Evolutionary conservation across 1,284 basidiomycete species (phyloP), one percentile per base, ranked within the genome.

Genomic region (Mrakiaceae sp.): DNA sequence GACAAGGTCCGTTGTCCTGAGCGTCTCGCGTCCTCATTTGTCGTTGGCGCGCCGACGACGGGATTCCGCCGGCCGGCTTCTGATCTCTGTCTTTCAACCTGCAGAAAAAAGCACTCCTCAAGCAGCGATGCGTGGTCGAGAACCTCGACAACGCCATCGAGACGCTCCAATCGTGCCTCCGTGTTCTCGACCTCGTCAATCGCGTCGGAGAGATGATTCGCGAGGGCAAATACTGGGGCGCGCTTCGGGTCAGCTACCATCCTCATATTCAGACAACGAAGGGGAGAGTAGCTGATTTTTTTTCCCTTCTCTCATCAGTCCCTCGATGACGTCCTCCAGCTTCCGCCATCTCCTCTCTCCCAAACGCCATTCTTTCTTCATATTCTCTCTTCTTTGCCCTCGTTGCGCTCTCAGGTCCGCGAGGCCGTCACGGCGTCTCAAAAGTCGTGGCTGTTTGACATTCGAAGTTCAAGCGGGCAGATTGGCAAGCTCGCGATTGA

Each of bases 141-240:
- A 96, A 98, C 75, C 81, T 99, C 49, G 94, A 98, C 75, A 93
- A 98, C 72, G 91, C 91, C 14, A 95, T 98, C 68, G 93, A 97
- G 72, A 89, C 89, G 4, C 78, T 98, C 5, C 93, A 98, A 75
- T 87, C 89, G 14, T 97, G 90, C 73, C 78, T 98, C 59, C 84
- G 91, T 58, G 86, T 98, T 5, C 79, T 99, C 63, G 96, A 98
- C 72, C 86, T 98, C 67, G 88, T 97, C n/a, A 86, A 93, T 74
- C 84, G 92, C 48, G 90, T 98, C 43, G 87, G 90, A 39, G 85
- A 90, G 72, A 90, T 98, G 85, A 89, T 98, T 70, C 82, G 84
- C 69, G 86, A 92, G 69, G 87, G 88, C 63, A 93, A 89, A 78
- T 98, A 94, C 78, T 98, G 92, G 87, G 92, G 92, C 70, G 96